A percentile compares a stretch with the other conserved stretches of the same genome.
Evolutionary conservation across 169 alveolate genomes (phyloP).

Genomic region (Plasmodium vinckei): DNA sequence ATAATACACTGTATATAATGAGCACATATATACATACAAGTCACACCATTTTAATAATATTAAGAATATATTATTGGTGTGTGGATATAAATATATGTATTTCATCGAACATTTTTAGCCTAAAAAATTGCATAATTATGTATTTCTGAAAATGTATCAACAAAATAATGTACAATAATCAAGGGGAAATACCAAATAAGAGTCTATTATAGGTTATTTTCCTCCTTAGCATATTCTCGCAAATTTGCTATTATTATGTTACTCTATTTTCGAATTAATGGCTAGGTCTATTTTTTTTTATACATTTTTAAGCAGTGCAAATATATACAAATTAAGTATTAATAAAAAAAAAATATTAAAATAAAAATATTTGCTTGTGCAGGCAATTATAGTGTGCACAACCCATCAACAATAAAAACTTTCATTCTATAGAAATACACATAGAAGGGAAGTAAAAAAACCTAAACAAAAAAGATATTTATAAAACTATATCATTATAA

Average conservation of each 20-base stretch:
- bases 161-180: background rate
- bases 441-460: no score
- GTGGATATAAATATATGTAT: background rate
- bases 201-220: slow-evolving; percentile 11
- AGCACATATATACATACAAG: background rate
- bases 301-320: no score
- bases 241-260: slow-evolving; percentile 1
- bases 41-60: background rate
- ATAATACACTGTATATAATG: background rate
- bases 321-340: no score
- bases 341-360: no score
- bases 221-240: background rate
- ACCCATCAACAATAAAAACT: no score
- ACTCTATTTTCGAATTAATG: no score
- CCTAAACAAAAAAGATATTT: no score
- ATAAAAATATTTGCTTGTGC: no score
- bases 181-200: background rate
- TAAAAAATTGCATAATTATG: background rate
- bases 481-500: no score
- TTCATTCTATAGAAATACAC: no score
- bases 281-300: no score
- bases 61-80: background rate
- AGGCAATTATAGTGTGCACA: no score
- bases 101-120: slow-evolving; percentile 1
- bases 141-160: background rate